Conservation (phyloP, 352 stramenopile species). For the Pythium angustatum region DNA sequence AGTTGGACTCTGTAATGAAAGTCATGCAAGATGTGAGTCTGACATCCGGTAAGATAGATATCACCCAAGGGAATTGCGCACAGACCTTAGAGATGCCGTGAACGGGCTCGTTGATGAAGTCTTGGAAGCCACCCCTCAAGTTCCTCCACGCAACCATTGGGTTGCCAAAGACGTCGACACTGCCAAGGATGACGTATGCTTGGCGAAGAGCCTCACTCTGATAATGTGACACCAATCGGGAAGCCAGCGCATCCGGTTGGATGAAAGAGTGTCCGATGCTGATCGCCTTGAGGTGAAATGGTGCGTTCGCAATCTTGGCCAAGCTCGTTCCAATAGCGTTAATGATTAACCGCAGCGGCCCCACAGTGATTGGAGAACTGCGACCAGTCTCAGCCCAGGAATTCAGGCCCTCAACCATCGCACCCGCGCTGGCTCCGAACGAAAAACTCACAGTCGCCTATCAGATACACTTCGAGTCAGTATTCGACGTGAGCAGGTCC, state of each 20-base stretch:
- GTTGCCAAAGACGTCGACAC: constrained; percentile 87
- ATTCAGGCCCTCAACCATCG: constrained; percentile 63
- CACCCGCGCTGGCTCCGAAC: constrained; percentile 65
- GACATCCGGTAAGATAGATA: no score
- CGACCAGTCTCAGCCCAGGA: constrained; percentile 26
- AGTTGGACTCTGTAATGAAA: constrained; percentile 49
- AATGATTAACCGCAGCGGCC: constrained; percentile 77
- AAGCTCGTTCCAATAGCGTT: constrained; percentile 87
- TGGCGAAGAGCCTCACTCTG: constrained; percentile 87
- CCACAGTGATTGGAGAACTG: constrained; percentile 59
- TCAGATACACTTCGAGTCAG: not conserved
- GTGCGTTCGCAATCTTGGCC: constrained; percentile 87
- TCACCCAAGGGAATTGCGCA: no score
- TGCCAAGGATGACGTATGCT: constrained; percentile 86
- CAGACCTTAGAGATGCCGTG: constrained; percentile 72
- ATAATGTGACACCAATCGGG: constrained; percentile 77
- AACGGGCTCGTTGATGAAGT: constrained; percentile 83
- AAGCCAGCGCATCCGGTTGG: constrained; percentile 70
- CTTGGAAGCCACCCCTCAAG: constrained; percentile 70
- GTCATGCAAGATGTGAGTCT: not conserved
- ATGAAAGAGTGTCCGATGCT: constrained; percentile 86
- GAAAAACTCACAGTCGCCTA: constrained; percentile 84
- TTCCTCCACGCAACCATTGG: constrained; percentile 90
- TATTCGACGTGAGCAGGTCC: no score
- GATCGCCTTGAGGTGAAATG: constrained; percentile 78